Conservation (phyloP, 768 basidiomycete species). For the Phanerochaete sordida region DNA sequence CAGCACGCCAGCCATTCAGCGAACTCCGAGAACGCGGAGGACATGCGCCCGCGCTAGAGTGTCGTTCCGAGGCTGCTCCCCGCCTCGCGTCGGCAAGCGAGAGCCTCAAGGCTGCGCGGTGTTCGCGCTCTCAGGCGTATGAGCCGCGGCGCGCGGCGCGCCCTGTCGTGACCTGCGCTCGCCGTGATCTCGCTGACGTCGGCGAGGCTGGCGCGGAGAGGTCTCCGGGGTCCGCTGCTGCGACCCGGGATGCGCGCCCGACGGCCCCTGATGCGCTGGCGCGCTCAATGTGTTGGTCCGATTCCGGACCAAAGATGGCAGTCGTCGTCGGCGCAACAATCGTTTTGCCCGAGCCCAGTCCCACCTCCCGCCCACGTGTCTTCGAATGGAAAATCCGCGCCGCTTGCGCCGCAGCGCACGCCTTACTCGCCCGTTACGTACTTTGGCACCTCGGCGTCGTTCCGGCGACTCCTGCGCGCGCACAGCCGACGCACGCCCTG, state of each 20-base stretch:
- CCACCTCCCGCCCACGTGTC: conserved; percentile 23
- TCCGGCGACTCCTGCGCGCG: conserved; percentile 1
- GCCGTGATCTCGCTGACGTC: neutral
- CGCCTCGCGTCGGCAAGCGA: neutral
- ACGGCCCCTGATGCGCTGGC: conserved; percentile 15
- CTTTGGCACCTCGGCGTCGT: neutral
- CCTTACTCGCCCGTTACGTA: conserved; percentile 1
- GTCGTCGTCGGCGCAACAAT: conserved; percentile 6
- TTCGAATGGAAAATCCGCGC: conserved; percentile 16
- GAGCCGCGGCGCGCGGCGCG: neutral
- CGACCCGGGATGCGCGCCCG: neutral
- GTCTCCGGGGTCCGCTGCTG: neutral
- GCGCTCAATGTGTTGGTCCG: conserved; percentile 7
- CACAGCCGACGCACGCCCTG: neutral
- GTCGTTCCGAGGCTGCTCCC: neutral
- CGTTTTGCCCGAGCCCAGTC: conserved; percentile 10
- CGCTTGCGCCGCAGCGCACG: conserved; percentile 12
- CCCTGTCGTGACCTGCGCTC: neutral
- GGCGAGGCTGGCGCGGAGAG: neutral
- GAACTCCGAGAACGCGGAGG: neutral
- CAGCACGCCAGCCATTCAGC: neutral
- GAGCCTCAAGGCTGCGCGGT: neutral
- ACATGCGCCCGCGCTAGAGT: neutral
- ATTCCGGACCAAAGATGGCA: neutral
- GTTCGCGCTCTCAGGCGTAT: neutral